Percentiles rank a stretch among this genome's conserved stretches.
Conservation (phyloP, 495 filamentous ascomycete species). For the Podospora pseudocomata region DNA sequence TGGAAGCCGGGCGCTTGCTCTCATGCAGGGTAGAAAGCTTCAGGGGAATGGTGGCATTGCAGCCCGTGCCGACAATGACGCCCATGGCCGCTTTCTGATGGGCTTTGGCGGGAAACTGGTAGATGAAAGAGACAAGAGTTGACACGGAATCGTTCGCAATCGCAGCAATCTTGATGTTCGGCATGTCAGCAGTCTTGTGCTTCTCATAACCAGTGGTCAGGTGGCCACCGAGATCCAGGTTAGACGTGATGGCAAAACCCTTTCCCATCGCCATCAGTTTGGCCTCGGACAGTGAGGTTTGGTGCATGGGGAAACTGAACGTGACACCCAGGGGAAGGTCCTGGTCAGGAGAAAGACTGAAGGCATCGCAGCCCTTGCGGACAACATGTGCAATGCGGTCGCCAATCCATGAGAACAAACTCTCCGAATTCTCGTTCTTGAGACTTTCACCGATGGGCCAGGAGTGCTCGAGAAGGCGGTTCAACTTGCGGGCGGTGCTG, state of each 20-base stretch:
- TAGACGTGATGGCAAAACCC: constrained; percentile 72
- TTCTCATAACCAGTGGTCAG: constrained; percentile 65
- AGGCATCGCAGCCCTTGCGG: constrained; percentile 37
- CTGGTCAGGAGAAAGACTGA: constrained; percentile 25
- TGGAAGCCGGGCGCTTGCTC: constrained; percentile 50
- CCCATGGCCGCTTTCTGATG: constrained; percentile 63
- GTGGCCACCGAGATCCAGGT: constrained; percentile 67
- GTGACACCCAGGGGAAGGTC: constrained; percentile 75
- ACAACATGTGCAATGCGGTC: constrained; percentile 72
- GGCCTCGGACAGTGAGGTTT: constrained; percentile 69
- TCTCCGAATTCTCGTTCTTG: constrained; percentile 71
- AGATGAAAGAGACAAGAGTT: constrained; percentile 72
- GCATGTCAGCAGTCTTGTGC: constrained; percentile 47
- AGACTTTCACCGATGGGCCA: constrained; percentile 80
- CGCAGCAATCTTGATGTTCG: constrained; percentile 65
- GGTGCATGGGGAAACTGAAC: constrained; percentile 83
- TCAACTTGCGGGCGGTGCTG: constrained; percentile 10
- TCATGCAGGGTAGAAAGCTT: constrained; percentile 59
- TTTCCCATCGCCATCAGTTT: constrained; percentile 86
- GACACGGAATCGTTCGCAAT: constrained; percentile 82
- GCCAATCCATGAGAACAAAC: constrained; percentile 77
- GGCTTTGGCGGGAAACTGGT: constrained; percentile 45
- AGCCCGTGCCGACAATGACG: constrained; percentile 78
- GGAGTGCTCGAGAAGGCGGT: constrained; percentile 60
- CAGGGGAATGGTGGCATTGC: constrained; percentile 78